These are phyloP conservation scores for Colletotrichum chlorophyti DNA, from an alignment of 2,329 filamentous ascomycete genomes.

Conservation along the genomic window DNA sequence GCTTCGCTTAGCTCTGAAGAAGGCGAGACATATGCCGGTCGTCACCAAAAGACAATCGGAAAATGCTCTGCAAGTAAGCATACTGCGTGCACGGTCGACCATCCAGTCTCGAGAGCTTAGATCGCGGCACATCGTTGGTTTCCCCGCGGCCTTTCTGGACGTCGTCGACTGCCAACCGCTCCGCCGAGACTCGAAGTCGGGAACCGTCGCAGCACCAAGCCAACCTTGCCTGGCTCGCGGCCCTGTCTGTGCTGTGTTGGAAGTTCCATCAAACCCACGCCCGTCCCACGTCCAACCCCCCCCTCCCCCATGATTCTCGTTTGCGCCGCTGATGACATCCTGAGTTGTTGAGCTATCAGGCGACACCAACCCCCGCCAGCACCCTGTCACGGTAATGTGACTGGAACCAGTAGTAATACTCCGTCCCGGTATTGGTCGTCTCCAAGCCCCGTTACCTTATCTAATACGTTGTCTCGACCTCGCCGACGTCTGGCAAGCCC, in stretches of 20 bases:
- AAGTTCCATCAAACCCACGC: constrained; percentile 3
- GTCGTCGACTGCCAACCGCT: background rate
- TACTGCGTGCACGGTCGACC: too few species aligned
- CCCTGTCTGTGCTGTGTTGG: constrained; percentile 12
- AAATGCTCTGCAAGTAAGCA: too few species aligned
- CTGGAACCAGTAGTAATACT: constrained; percentile 16
- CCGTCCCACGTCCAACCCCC: background rate
- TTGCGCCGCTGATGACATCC: constrained; percentile 13
- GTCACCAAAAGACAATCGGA: background rate
- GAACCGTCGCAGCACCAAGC: background rate
- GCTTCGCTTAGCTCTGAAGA: background rate
- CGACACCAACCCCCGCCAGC: background rate
- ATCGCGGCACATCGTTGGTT: background rate
- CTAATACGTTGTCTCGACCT: constrained; percentile 10
- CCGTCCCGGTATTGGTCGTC: constrained; percentile 14
- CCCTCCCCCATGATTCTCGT: background rate
- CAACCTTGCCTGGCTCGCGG: too few species aligned
- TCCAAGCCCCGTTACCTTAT: background rate
- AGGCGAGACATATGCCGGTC: background rate
- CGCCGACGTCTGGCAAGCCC: background rate
- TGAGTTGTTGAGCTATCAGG: background rate
- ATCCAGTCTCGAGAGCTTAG: too few species aligned
- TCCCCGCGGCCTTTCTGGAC: constrained; percentile 5
- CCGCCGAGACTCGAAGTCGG: constrained; percentile 4
- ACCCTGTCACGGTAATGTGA: constrained; percentile 11